These are phyloP conservation scores for Penicillium italicum DNA, from an alignment of 2,329 filamentous ascomycete species.

Conservation along the genomic window DNA sequence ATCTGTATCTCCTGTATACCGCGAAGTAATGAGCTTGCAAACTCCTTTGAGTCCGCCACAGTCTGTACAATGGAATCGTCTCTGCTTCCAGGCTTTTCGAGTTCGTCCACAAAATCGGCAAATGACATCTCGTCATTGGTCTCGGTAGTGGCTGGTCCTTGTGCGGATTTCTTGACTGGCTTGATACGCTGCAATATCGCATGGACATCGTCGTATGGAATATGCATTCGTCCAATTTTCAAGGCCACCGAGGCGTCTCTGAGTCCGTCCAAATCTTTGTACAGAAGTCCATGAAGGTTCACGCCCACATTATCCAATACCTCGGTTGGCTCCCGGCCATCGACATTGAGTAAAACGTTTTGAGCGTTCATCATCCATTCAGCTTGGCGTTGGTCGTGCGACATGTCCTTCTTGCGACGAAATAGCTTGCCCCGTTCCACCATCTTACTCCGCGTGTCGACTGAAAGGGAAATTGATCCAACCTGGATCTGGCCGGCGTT, in stretches of 20 bases:
- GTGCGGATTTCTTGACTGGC: slow-evolving; percentile 33
- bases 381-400: slow-evolving; percentile 66
- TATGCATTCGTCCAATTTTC: slow-evolving; percentile 83
- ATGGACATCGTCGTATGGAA: slow-evolving; percentile 83
- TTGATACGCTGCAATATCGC: slow-evolving; percentile 39
- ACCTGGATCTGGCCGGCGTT: slow-evolving; percentile 83
- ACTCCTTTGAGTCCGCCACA: slow-evolving; percentile 88
- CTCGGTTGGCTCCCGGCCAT: slow-evolving; percentile 80
- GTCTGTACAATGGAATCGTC: slow-evolving; percentile 71
- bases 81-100: slow-evolving; percentile 63
- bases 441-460: slow-evolving; percentile 88
- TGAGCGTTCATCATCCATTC: slow-evolving; percentile 90
- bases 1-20: slow-evolving; percentile 97
- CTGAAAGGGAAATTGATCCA: slow-evolving; percentile 76
- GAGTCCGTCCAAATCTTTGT: slow-evolving; percentile 79
- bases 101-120: slow-evolving; percentile 69
- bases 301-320: slow-evolving; percentile 81
- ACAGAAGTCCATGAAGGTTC: slow-evolving; percentile 87
- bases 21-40: slow-evolving; percentile 80
- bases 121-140: slow-evolving; percentile 61
- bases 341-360: slow-evolving; percentile 83
- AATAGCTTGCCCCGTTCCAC: slow-evolving; percentile 88
- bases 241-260: slow-evolving; percentile 85
- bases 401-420: slow-evolving; percentile 67
- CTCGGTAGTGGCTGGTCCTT: slow-evolving; percentile 40